These are phyloP conservation scores for Xylaria nigripes DNA, from an alignment of 495 filamentous ascomycete genomes.

Conservation along the genomic window DNA sequence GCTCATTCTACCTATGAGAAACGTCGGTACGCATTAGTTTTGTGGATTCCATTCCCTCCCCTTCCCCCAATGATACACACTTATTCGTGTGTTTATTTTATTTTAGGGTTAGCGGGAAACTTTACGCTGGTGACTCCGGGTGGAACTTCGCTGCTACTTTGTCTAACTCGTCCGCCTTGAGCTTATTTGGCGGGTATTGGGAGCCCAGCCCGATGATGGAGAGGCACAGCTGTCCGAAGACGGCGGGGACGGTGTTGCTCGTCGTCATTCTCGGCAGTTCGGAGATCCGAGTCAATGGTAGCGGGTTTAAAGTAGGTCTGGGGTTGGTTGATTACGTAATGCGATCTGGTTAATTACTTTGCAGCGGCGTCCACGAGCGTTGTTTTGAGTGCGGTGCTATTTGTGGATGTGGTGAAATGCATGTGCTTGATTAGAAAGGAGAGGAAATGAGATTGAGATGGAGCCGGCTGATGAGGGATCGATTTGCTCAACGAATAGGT, in stretches of 20 bases:
- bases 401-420: neutral
- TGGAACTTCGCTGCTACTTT: constrained; percentile 39
- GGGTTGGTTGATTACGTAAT: neutral
- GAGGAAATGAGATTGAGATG: too few species aligned
- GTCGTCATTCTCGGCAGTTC: too few species aligned
- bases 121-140: constrained; percentile 44
- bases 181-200: constrained; percentile 42
- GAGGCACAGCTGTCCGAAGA: constrained; percentile 37
- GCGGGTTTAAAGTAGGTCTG: neutral
- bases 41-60: neutral
- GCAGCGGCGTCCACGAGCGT: neutral
- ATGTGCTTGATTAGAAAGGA: neutral
- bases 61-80: too few species aligned
- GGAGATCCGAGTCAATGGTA: too few species aligned
- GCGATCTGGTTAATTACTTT: neutral
- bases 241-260: constrained; percentile 15
- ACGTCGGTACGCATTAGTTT: constrained; percentile 1
- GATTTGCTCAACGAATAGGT: too few species aligned
- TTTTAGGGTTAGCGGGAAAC: neutral
- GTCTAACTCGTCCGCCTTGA: constrained; percentile 33
- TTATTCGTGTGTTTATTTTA: too few species aligned
- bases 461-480: too few species aligned
- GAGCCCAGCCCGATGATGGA: constrained; percentile 42
- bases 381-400: neutral
- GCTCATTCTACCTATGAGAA: constrained; percentile 39